Evolutionary conservation across 2,329 filamentous ascomycete genomes (phyloP).

Genomic region (Pestalotiopsis sp.): DNA sequence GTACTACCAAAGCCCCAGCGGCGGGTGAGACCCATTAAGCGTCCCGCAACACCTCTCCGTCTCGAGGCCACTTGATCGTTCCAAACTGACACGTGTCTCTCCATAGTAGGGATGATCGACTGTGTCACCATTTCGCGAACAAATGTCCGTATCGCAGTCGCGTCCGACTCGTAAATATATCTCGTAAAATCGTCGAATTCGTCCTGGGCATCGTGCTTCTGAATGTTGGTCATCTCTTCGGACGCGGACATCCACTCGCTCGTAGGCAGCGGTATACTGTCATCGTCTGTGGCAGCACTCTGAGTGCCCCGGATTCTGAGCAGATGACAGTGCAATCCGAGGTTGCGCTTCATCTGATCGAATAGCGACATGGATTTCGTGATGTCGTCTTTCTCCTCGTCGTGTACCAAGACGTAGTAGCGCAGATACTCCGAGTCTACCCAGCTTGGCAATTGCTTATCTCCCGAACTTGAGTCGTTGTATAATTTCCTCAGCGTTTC

Average conservation of each 20-base stretch:
- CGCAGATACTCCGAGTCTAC: slow-evolving; percentile 89
- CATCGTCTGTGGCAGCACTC: slow-evolving; percentile 87
- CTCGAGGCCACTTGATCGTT: slow-evolving; percentile 96
- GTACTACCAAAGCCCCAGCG: slow-evolving; percentile 81
- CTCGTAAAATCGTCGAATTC: slow-evolving; percentile 72
- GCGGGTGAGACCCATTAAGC: slow-evolving; percentile 93
- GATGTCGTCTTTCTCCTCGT: slow-evolving; percentile 94
- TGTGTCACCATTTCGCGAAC: slow-evolving; percentile 94
- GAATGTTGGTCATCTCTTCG: slow-evolving; percentile 79
- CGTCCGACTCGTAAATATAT: slow-evolving; percentile 91
- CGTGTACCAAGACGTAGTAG: slow-evolving; percentile 95
- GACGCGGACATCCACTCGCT: slow-evolving; percentile 88
- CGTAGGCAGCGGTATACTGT: slow-evolving; percentile 77
- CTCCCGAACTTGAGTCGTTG: slow-evolving; percentile 77
- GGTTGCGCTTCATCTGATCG: slow-evolving; percentile 99
- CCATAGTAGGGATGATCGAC: slow-evolving; percentile 94
- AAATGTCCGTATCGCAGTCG: slow-evolving; percentile 83
- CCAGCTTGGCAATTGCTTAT: slow-evolving; percentile 76
- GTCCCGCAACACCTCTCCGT: slow-evolving; percentile 82
- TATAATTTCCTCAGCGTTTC: slow-evolving; percentile 86
- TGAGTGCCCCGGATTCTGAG: slow-evolving; percentile 82
- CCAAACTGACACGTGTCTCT: slow-evolving; percentile 87
- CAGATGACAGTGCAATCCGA: slow-evolving; percentile 93
- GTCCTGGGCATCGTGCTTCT: slow-evolving; percentile 67
- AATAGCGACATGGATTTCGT: slow-evolving; percentile 86